Evolutionary conservation across 129 eudicot genomes (phyloP), one percentile per base, ranked within the genome.

Genomic region (Silybum marianum): DNA sequence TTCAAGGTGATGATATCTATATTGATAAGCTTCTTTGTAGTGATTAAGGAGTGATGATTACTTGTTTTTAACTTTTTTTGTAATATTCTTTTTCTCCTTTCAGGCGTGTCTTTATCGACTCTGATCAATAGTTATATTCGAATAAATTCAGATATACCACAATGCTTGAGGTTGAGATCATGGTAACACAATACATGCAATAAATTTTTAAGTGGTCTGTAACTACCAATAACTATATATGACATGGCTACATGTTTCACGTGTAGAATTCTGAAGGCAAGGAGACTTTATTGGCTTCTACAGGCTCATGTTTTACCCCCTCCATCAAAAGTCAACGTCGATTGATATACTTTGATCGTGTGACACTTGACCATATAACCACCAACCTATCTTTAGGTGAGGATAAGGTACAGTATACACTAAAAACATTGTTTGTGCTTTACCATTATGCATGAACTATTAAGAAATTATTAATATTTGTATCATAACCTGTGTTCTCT

Each of bases 101-200:
- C 74, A 90, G 95, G 95, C 66, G 88, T 90, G 11, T 88, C 90
- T 40, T 44, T 90, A 60, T 90, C 95, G 1, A 42, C 92, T 73
- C 7, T 90, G 16, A 78, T 88, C 84, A 88, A 81, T 69, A 88
- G 92, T 38, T 18, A 77, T 30, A 42, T 91, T 23, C 73, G 80
- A 51, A 71, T 91, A 1, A 34, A 34, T 34, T 3, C 38, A 3
- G 38, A 34, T 34, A 34, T 34, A 34, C 6, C 38, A 34, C 38
- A 34, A 34, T 34, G 38, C 38, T 34, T 34, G 38, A 34, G 2
- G 38, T 34, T 34, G 38, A 2, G 38, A 34, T 34, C 38, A 34
- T 34, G 38, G 38, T 34, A 34, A 34, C 2, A 4, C 38, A 34
- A 3, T 34, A 4, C 38, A 3, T 34, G 38, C 2, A 1, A 34